phyloP scores from a whole-genome alignment of 2,329 filamentous ascomycete species.

The Coniella lustricola region DNA sequence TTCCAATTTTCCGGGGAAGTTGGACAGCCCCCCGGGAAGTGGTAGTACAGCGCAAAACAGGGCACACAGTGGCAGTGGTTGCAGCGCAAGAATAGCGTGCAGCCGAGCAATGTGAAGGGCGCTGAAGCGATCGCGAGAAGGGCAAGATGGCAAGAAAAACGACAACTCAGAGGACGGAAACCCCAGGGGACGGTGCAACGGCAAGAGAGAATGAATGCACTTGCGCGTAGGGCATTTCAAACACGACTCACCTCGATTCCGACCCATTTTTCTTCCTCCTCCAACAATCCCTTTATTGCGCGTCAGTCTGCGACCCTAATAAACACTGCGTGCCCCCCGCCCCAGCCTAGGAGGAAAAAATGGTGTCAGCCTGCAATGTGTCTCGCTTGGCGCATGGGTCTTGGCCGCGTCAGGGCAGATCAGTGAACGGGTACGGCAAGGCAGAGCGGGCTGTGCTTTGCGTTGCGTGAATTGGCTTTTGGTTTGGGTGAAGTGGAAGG shows the following conservation, averaged over 20 bases:
- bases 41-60: neutral
- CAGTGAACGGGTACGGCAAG: slow-evolving; percentile 9
- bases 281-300: slow-evolving; percentile 15
- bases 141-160: slow-evolving; percentile 3
- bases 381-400: slow-evolving; percentile 14
- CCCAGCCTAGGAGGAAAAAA: slow-evolving; percentile 7
- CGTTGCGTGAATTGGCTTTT: neutral
- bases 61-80: neutral
- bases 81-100: neutral
- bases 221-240: neutral
- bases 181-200: neutral
- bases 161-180: neutral
- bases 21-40: neutral
- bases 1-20: no score
- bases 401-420: slow-evolving; percentile 13
- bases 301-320: slow-evolving; percentile 7
- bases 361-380: slow-evolving; percentile 14
- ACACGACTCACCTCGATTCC: slow-evolving; percentile 40
- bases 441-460: slow-evolving; percentile 3
- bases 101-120: neutral
- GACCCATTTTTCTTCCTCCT: slow-evolving; percentile 37
- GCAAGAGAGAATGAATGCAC: slow-evolving; percentile 26
- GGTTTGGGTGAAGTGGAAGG: no score
- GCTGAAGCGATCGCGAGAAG: neutral
- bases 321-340: slow-evolving; percentile 5